Base-by-base conservation (phyloP, 192 early-diverging fungal species). In the Backusella sp. region DNA sequence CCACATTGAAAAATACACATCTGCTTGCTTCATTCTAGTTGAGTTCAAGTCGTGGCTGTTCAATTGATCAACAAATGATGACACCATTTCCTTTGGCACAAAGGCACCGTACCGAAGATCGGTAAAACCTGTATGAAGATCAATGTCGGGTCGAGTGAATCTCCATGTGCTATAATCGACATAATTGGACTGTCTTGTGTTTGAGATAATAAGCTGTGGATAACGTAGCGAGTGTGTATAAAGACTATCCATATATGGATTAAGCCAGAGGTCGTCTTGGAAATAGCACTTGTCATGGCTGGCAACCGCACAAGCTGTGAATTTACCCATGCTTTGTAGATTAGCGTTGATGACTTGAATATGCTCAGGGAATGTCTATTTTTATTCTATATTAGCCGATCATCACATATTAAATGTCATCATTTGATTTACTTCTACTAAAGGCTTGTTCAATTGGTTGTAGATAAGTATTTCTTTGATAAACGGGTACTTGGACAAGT, bases 1-100 rank as follows among this genome's bases (percentile, higher is more conserved):
- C 88, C 88, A 89, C 21, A 89, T 79, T 9, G 85, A 86, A 70
- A 89, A 89, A 44, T 86, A 87, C 76, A 86, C 81, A 42, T 89
- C 88, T 11, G 82, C 80, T 46, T 84, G 68, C 23, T 75, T 72
- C 32, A 83, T 74, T 41, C 81, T 78, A 21, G 85, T 80, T 76
- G 77, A 82, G 2, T 72, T 69, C 19, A 87, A 59, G 1, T 76
- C 80, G 9, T 69, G 76, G 15, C 66, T 79, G 26, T 80, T 82
- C 4, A 83, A 66, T 75, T 89, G 88, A 8, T 78, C 81, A 21
- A 89, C 30, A 66, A 89, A 80, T 8, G 79, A 66, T 74, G 83
- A 83, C 1, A 84, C 86, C 72, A 84, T 86, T 44, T 75, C 72
- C 15, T 85, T 77, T 39, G 88, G 80, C 11, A 85, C 34, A 52